Evolutionary conservation across 306 rosid species (phyloP), one percentile per base, ranked within the genome.

Genomic region (Rosa chinensis): DNA sequence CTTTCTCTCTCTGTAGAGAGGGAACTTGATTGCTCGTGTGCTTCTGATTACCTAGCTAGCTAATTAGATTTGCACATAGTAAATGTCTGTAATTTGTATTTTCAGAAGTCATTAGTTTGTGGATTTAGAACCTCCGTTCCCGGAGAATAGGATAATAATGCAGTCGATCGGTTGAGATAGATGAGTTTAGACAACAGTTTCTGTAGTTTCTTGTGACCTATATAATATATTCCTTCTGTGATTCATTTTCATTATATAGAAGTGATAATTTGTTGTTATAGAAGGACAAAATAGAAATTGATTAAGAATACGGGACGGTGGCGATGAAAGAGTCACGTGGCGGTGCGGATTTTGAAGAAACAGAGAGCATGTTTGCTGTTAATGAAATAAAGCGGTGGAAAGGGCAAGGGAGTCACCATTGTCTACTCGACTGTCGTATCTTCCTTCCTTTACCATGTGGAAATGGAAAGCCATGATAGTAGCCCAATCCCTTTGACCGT

Each of bases 11-110:
- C 76, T 59, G 61, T 72, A 64, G 49, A 64, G 49, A 81, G 48
- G 64, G 70, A 76, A 32, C 70, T 66, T 76, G 75, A 50, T 59
- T 85, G 86, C 84, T 71, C 72, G 6, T 81, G 80, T 75, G 81
- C 82, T 77, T 81, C 83, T 84, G 88, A 82, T 87, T 77, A 76
- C 66, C 67, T 85, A 79, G 66, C 77, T 74, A 79, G 70, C 77
- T 74, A 67, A 82, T 82, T 88, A 79, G 87, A 79, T 80, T 69
- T 89, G 95, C 94, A 90, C 88, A 87, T 86, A 87, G 89, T 78
- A 81, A 66, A 80, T 85, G 87, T 70, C 72, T 49, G 87, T 87
- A 83, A 83, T 87, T 45, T 78, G 43, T 70, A 72, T 80, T 62
- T 82, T 79, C 23, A 55, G 55, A 40, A 45, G 79, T 82, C 56